These are phyloP conservation scores for Pisolithus marmoratus DNA, from an alignment of 768 basidiomycete species.

Conservation along the genomic window DNA sequence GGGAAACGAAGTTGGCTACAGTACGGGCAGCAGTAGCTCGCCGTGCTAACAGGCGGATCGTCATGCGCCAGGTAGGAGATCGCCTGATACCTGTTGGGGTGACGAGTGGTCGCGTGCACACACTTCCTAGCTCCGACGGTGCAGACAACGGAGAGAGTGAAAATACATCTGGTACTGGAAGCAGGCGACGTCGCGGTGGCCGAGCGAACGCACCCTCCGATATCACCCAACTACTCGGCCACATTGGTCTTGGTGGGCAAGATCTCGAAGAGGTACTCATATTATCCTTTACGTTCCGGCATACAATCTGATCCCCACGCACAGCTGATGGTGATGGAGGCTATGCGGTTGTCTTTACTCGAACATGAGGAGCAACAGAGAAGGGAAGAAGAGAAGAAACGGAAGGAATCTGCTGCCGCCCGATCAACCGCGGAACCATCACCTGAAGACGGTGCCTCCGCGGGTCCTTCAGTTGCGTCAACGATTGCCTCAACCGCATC, in stretches of 20 bases:
- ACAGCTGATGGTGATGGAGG: constrained; percentile 98
- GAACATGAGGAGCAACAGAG: constrained; percentile 94
- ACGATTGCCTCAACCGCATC: constrained; percentile 2
- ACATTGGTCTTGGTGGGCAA: constrained; percentile 72
- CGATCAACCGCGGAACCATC: constrained; percentile 29
- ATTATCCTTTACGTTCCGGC: constrained; percentile 7
- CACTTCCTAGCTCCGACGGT: constrained; percentile 54
- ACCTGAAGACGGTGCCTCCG: not conserved
- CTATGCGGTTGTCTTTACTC: constrained; percentile 90
- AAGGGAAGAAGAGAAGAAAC: constrained; percentile 65
- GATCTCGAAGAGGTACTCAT: constrained; percentile 83
- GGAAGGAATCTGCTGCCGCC: constrained; percentile 38
- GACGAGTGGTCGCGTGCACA: constrained; percentile 79
- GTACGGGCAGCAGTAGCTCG: constrained; percentile 95
- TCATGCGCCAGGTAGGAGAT: constrained; percentile 98
- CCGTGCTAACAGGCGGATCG: constrained; percentile 90
- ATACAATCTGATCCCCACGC: constrained; percentile 10
- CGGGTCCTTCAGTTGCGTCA: constrained; percentile 3
- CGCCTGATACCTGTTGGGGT: constrained; percentile 95
- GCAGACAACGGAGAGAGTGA: constrained; percentile 40
- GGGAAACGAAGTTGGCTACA: constrained; percentile 93
- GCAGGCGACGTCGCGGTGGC: constrained; percentile 57
- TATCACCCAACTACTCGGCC: constrained; percentile 54
- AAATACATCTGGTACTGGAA: constrained; percentile 33
- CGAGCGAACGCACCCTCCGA: constrained; percentile 47